A percentile compares a stretch with the other conserved stretches of the same genome.
These are phyloP conservation scores for Blastobotrys petasosporus DNA, from an alignment of 1,139 yeast genomes.

Conservation along the genomic window DNA sequence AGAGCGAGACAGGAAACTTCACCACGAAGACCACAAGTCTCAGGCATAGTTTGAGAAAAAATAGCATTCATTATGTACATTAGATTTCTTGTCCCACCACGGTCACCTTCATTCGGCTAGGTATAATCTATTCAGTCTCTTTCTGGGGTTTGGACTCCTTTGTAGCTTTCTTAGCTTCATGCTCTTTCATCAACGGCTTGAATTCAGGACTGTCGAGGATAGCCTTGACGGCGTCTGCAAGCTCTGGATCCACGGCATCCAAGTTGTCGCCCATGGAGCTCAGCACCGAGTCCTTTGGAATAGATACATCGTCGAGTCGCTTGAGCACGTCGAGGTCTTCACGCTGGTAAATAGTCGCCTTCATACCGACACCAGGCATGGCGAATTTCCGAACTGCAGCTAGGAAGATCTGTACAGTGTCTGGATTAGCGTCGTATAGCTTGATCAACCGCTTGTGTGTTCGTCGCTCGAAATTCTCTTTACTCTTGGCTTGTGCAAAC, in stretches of 20 bases:
- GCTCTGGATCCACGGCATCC: conserved; percentile 45
- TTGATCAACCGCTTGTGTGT: conserved; percentile 69
- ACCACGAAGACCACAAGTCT: background rate
- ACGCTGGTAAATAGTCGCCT: conserved; percentile 59
- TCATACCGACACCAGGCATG: conserved; percentile 75
- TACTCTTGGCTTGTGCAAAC: conserved; percentile 88
- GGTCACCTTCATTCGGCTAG: background rate
- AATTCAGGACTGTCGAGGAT: conserved; percentile 63
- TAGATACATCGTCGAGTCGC: conserved; percentile 26
- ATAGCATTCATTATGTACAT: background rate
- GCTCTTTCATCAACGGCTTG: conserved; percentile 27
- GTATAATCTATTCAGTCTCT: background rate
- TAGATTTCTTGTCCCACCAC: background rate
- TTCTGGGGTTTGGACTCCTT: background rate
- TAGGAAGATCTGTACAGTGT: conserved; percentile 75
- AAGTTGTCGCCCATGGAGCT: conserved; percentile 7
- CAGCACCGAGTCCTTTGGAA: conserved; percentile 1
- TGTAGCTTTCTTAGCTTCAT: background rate
- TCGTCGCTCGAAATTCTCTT: conserved; percentile 87
- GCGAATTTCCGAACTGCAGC: conserved; percentile 75
- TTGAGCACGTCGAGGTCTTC: conserved; percentile 44
- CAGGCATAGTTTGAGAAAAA: background rate
- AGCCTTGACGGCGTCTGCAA: conserved; percentile 67
- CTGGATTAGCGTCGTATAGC: conserved; percentile 83
- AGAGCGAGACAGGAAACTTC: background rate